Percentiles rank a stretch among this genome's conserved stretches.
Conservation (phyloP, 768 basidiomycete species). For the Russula foetens region DNA sequence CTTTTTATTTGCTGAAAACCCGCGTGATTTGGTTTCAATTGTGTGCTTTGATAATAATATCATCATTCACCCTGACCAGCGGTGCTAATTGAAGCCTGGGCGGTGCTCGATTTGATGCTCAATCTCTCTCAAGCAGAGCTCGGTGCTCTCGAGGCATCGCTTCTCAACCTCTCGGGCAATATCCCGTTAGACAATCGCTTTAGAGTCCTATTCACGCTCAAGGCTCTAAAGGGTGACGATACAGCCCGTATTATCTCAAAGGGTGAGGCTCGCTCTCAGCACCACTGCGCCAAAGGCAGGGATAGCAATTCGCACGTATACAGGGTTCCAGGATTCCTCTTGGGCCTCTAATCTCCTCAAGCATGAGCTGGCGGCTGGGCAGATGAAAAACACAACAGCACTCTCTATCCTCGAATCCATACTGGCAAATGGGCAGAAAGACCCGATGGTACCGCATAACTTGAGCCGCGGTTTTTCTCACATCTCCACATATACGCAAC, state of each 20-base stretch:
- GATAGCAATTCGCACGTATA: background rate
- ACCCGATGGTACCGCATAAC: conserved; percentile 98
- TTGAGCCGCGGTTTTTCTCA: conserved; percentile 31
- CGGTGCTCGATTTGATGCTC: conserved; percentile 37
- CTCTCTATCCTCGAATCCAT: conserved; percentile 74
- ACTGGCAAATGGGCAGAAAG: conserved; percentile 58
- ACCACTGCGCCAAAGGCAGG: background rate
- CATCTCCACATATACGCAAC: conserved; percentile 16
- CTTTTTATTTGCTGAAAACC: conserved; percentile 81
- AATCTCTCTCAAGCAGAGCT: conserved; percentile 46
- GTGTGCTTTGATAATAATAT: background rate
- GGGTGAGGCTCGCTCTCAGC: conserved; percentile 40
- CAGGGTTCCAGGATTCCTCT: conserved; percentile 82
- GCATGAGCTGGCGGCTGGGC: conserved; percentile 93
- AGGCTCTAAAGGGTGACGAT: conserved; percentile 68
- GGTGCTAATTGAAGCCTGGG: conserved; percentile 65
- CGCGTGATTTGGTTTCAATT: background rate
- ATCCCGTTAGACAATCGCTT: conserved; percentile 83
- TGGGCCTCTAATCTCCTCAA: conserved; percentile 89
- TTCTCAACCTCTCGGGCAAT: conserved; percentile 69
- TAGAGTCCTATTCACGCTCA: conserved; percentile 86
- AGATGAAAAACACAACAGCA: conserved; percentile 68
- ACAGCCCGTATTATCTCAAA: conserved; percentile 81
- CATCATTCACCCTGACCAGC: conserved; percentile 58
- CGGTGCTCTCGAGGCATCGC: conserved; percentile 55